phyloP scores from a whole-genome alignment of 768 basidiomycete genomes.

The Lentinula boryana region DNA sequence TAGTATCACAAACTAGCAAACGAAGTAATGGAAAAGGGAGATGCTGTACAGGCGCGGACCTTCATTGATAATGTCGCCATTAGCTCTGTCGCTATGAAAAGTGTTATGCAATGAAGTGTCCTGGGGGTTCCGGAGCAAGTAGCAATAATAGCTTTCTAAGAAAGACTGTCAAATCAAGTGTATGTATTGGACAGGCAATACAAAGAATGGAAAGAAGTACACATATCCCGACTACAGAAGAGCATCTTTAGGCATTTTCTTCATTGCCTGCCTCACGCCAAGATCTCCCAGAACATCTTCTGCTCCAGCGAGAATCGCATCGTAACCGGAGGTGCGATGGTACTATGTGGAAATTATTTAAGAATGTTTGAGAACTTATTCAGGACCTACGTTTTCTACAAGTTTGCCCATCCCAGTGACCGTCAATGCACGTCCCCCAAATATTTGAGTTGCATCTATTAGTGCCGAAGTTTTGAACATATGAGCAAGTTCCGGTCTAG shows the following conservation, averaged over 20 bases:
- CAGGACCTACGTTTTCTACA: conserved; percentile 64
- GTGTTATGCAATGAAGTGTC: conserved; percentile 23
- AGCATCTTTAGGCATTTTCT: conserved; percentile 38
- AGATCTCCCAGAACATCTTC: conserved; percentile 57
- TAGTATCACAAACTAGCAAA: conserved; percentile 52
- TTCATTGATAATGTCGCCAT: conserved; percentile 47
- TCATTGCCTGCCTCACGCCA: conserved; percentile 45
- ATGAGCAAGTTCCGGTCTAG: conserved; percentile 19
- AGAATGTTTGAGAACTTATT: background rate
- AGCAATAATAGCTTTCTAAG: no score
- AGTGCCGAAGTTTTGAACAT: conserved; percentile 11
- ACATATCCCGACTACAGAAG: conserved; percentile 20
- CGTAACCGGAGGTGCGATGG: conserved; percentile 78
- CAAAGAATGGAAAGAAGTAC: background rate
- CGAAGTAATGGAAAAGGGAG: conserved; percentile 28
- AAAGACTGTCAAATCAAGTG: conserved; percentile 21
- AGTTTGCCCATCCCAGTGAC: conserved; percentile 81
- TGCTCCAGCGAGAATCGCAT: conserved; percentile 77
- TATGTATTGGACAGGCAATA: background rate
- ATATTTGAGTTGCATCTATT: conserved; percentile 75
- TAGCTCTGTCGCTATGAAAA: conserved; percentile 60
- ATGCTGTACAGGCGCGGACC: conserved; percentile 16
- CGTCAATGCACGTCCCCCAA: conserved; percentile 87
- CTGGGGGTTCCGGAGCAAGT: no score
- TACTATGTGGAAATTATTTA: conserved; percentile 37